Conservation (phyloP, 257 asterid genomes). For the Fraxinus excelsior region DNA sequence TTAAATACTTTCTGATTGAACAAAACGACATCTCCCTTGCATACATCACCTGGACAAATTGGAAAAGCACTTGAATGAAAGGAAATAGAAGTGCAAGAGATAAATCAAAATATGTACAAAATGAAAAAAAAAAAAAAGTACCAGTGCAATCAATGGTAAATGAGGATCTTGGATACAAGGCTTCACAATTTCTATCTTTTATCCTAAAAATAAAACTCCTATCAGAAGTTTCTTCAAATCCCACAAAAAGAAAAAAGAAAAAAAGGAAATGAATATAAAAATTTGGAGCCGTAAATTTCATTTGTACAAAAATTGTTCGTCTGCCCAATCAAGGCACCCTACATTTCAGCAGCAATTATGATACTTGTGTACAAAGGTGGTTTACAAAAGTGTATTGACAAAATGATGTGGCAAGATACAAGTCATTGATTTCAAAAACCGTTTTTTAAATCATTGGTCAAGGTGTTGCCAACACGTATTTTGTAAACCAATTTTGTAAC, state of each 20-base stretch:
- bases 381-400: too few relatives aligned
- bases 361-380: too few relatives aligned
- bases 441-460: too few relatives aligned
- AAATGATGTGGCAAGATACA: too few relatives aligned
- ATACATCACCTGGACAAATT: slow-evolving; percentile 65
- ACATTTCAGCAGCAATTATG: slow-evolving; percentile 7
- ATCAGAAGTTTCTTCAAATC: slow-evolving; percentile 8
- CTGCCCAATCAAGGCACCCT: background rate
- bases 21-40: slow-evolving; percentile 78
- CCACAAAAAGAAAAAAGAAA: background rate
- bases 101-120: background rate
- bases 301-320: background rate
- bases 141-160: slow-evolving; percentile 74
- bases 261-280: background rate
- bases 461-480: too few relatives aligned
- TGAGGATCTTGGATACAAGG: slow-evolving; percentile 64
- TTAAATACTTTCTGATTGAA: slow-evolving; percentile 66
- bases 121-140: slow-evolving; percentile 15
- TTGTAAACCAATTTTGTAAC: too few relatives aligned
- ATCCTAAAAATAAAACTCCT: slow-evolving; percentile 47
- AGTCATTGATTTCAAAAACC: too few relatives aligned
- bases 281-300: background rate
- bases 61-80: slow-evolving; percentile 12
- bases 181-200: slow-evolving; percentile 62
- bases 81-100: background rate